A percentile compares a stretch with the other conserved stretches of the same genome.
Evolutionary conservation across 768 basidiomycete genomes (phyloP).

Genomic region (Daedaleopsis sinensis): DNA sequence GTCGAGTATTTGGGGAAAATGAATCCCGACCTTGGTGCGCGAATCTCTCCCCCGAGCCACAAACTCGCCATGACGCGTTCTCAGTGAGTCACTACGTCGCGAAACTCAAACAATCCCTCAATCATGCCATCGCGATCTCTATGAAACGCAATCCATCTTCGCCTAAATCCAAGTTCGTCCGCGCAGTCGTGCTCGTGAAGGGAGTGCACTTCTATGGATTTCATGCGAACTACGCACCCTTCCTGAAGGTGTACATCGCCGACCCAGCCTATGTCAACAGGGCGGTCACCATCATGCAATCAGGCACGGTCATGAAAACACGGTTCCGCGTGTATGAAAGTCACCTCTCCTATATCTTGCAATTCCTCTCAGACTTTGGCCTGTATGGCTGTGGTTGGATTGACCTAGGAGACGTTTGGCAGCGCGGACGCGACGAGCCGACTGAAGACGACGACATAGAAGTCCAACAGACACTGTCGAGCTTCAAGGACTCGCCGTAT

Average conservation of each 20-base stretch:
- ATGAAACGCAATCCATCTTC: conserved; percentile 72
- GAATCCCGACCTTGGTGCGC: conserved; percentile 63
- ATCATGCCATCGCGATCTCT: conserved; percentile 84
- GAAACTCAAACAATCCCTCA: conserved; percentile 73
- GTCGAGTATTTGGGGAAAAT: conserved; percentile 78
- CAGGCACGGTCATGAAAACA: conserved; percentile 81
- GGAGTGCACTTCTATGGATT: conserved; percentile 98
- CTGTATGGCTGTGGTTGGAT: conserved; percentile 94
- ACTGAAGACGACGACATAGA: conserved; percentile 33
- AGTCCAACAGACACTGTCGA: conserved; percentile 11
- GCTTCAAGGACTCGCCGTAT: conserved; percentile 57
- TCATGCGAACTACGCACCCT: conserved; percentile 80
- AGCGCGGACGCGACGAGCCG: conserved; percentile 46
- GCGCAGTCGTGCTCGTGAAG: conserved; percentile 84
- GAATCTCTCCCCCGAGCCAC: not conserved
- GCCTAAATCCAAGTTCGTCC: conserved; percentile 61
- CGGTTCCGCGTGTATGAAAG: conserved; percentile 85
- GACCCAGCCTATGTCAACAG: conserved; percentile 74
- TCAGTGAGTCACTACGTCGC: conserved; percentile 75
- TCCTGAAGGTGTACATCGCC: conserved; percentile 80
- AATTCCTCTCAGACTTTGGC: conserved; percentile 95
- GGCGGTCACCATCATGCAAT: conserved; percentile 74
- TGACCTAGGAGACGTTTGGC: conserved; percentile 68
- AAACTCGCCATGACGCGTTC: not conserved
- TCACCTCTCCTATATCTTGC: conserved; percentile 85